These are phyloP conservation scores for Malus domestica DNA, from an alignment of 306 rosid species.

Conservation along the genomic window DNA sequence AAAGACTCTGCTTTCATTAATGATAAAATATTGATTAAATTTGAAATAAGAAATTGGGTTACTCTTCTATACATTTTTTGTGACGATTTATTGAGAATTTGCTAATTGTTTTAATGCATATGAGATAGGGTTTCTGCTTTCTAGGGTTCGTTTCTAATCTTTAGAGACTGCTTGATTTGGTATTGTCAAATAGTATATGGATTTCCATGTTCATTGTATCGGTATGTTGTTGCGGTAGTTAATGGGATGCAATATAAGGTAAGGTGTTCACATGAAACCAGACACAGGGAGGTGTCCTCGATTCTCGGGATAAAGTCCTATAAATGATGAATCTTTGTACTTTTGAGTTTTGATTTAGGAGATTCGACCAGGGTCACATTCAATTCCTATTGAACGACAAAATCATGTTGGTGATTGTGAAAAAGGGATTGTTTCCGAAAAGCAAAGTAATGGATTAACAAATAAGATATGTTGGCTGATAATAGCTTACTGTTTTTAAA, in stretches of 20 bases:
- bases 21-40: too few relatives aligned
- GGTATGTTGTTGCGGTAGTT: neutral
- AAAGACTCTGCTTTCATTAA: too few relatives aligned
- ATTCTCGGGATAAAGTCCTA: neutral
- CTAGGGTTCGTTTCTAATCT: too few relatives aligned
- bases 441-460: conserved; percentile 1
- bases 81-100: too few relatives aligned
- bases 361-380: conserved; percentile 16
- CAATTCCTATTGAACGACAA: conserved; percentile 33
- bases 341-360: conserved; percentile 5
- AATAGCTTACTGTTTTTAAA: too few relatives aligned
- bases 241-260: neutral
- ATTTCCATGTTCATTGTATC: neutral
- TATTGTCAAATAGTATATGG: neutral
- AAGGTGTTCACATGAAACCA: neutral
- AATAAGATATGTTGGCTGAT: too few relatives aligned
- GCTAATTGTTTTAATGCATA: too few relatives aligned
- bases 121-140: too few relatives aligned
- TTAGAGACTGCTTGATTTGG: neutral
- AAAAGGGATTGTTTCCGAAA: conserved; percentile 36
- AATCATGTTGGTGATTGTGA: conserved; percentile 27
- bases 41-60: too few relatives aligned
- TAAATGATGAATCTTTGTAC: neutral
- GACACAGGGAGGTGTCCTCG: neutral
- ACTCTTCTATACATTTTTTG: too few relatives aligned